Evolutionary conservation across 129 eudicot genomes (phyloP), one percentile per base, ranked within the genome.

Genomic region (Escallonia herrerae): DNA sequence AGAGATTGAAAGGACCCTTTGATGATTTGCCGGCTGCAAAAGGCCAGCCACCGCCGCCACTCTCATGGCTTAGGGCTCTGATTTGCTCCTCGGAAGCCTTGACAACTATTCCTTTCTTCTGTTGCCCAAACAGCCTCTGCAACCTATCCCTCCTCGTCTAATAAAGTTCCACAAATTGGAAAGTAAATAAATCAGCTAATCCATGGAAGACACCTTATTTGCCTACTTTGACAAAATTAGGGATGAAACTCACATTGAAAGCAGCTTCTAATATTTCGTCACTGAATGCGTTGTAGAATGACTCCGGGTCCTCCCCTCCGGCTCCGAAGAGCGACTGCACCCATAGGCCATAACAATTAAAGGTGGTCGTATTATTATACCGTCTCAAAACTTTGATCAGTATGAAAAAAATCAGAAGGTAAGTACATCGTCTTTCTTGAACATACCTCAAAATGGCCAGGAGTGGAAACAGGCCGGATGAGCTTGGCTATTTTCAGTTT

Each of bases 81-180:
- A 88, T 79, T 9, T 91, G 98, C 77, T 91, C 95, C 40, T 72
- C 70, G 1, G 82, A 72, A 5, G 87, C 98, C 75, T 82, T 78
- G 48, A 77, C 61, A 8, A 91, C 70, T 2, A 69, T 40, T 38
- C 91, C 98, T 11, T 86, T 58, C 15, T 38, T 43, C 49, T 80
- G 80, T 59, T 79, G 66, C 7, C 74, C 69, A 22, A 80, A 80
- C 9, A 86, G 2, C 43, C 57, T 78, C 65, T 70, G 47, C 54
- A 81, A 4, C 47, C 69, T 66, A 2, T 79, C 86, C 62, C 77
- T 61, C 42, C 68, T 70, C 1, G 71, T 61, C 97, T 91, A 61
- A 47, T 56, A 22, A 22, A 22, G 38, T 41, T 6, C 2, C n/a
- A 12, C 0, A 12, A 68, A 11, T 22, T 60, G 11, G 54, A 1